A percentile compares a stretch with the other conserved stretches of the same genome.
These are phyloP conservation scores for Penicillium atrosanguineum DNA, from an alignment of 495 filamentous ascomycete species.

Conservation along the genomic window DNA sequence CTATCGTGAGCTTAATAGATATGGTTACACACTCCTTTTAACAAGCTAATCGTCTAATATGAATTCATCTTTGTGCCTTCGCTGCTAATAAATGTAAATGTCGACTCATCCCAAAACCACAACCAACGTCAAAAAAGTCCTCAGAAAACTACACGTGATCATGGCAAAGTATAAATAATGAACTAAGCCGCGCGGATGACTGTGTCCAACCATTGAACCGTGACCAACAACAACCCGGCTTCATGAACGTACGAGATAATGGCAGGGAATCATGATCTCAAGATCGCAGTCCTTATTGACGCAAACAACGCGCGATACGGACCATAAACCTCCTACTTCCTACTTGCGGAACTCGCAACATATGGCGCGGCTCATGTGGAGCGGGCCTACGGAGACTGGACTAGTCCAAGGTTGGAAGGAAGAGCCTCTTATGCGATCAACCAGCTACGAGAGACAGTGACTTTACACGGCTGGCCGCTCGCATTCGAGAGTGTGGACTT, in stretches of 20 bases:
- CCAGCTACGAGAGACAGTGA: neutral
- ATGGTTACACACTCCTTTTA: neutral
- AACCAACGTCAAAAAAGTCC: neutral
- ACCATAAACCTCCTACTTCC: too few species aligned
- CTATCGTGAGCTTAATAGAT: neutral
- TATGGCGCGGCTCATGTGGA: neutral
- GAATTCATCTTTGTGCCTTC: too few species aligned
- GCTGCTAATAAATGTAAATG: too few species aligned
- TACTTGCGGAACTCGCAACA: neutral
- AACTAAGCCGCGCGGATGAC: too few species aligned
- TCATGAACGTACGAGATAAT: too few species aligned
- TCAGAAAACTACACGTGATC: neutral
- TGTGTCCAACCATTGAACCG: too few species aligned
- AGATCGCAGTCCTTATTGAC: too few species aligned
- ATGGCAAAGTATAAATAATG: neutral
- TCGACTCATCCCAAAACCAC: too few species aligned
- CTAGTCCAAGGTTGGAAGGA: neutral
- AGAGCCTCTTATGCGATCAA: neutral
- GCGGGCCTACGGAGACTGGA: neutral
- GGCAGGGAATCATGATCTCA: too few species aligned
- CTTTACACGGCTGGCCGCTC: conserved; percentile 5
- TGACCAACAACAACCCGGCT: too few species aligned
- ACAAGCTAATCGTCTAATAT: too few species aligned
- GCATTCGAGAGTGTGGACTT: conserved; percentile 10
- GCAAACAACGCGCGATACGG: too few species aligned